A percentile compares a stretch with the other conserved stretches of the same genome.
These are phyloP conservation scores for Xylaria hypoxylon DNA, from an alignment of 2,329 filamentous ascomycete species.

Conservation along the genomic window DNA sequence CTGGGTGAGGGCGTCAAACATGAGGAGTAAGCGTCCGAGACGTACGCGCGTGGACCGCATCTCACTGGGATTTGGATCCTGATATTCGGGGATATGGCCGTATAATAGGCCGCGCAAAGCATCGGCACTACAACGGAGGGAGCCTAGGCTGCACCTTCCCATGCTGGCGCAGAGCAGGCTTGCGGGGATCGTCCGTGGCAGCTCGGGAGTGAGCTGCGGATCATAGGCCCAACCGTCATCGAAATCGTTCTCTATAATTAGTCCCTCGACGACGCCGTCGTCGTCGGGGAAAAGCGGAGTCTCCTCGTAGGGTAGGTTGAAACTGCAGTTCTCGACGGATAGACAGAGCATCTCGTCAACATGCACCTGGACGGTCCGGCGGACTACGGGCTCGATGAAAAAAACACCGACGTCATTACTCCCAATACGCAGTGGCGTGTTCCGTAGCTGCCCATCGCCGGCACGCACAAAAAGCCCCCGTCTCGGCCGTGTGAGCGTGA, in stretches of 20 bases:
- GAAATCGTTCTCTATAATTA: not conserved
- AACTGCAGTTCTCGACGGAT: conserved; percentile 52
- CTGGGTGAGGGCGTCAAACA: conserved; percentile 43
- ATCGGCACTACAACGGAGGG: conserved; percentile 31
- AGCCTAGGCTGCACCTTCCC: conserved; percentile 27
- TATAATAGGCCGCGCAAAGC: conserved; percentile 39
- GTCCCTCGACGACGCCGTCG: conserved; percentile 6
- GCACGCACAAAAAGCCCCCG: conserved; percentile 48
- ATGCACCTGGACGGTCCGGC: conserved; percentile 43
- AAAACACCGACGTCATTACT: not conserved
- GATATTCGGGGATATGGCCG: conserved; percentile 23
- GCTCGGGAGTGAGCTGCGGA: conserved; percentile 43
- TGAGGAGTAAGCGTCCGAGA: conserved; percentile 38
- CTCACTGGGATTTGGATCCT: not conserved
- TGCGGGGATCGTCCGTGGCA: conserved; percentile 38
- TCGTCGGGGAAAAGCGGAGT: conserved; percentile 8
- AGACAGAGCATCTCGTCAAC: conserved; percentile 47
- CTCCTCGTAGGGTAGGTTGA: conserved; percentile 50
- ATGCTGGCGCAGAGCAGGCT: conserved; percentile 44
- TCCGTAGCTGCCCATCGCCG: conserved; percentile 44
- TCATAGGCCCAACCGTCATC: conserved; percentile 49
- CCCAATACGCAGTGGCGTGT: conserved; percentile 33
- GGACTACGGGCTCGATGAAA: conserved; percentile 39
- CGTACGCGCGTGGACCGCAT: conserved; percentile 18
- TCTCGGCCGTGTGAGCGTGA: conserved; percentile 47